phyloP scores from a whole-genome alignment of 345 rosid genomes.

The Ceriops decandra region DNA sequence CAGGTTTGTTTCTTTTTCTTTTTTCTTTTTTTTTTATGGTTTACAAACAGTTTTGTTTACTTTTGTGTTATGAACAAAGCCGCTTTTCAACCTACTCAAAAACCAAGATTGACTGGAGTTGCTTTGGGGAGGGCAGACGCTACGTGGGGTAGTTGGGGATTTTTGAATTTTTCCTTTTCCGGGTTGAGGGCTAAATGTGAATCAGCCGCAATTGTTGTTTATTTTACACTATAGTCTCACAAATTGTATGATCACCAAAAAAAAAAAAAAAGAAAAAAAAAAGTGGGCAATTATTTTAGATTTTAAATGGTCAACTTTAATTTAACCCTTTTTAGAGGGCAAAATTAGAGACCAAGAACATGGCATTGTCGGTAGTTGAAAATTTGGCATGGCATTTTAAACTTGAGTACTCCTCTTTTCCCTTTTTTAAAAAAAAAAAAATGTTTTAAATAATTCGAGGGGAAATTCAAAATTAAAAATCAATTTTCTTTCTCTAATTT shows the following conservation, averaged over 20 bases:
- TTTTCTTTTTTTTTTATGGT: neutral
- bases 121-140: no score
- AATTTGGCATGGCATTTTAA: slow-evolving; percentile 61
- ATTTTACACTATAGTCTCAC: slow-evolving; percentile 26
- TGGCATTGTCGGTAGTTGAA: slow-evolving; percentile 57
- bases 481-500: slow-evolving; percentile 28
- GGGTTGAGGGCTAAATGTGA: neutral
- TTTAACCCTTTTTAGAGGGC: slow-evolving; percentile 18
- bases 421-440: slow-evolving; percentile 10
- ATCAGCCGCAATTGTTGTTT: neutral
- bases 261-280: slow-evolving; percentile 11
- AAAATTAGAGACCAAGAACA: slow-evolving; percentile 37
- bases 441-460: slow-evolving; percentile 23
- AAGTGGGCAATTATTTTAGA: slow-evolving; percentile 20
- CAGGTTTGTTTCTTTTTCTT: neutral
- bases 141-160: no score
- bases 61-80: neutral
- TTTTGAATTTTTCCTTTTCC: neutral
- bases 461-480: slow-evolving; percentile 17
- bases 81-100: neutral
- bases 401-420: slow-evolving; percentile 23
- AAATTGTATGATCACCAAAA: slow-evolving; percentile 26
- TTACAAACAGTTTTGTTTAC: neutral
- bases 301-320: slow-evolving; percentile 38
- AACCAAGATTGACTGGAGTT: neutral